These are phyloP conservation scores for Clavispora vitiphila DNA, from an alignment of 805 yeast species.

Conservation along the genomic window DNA sequence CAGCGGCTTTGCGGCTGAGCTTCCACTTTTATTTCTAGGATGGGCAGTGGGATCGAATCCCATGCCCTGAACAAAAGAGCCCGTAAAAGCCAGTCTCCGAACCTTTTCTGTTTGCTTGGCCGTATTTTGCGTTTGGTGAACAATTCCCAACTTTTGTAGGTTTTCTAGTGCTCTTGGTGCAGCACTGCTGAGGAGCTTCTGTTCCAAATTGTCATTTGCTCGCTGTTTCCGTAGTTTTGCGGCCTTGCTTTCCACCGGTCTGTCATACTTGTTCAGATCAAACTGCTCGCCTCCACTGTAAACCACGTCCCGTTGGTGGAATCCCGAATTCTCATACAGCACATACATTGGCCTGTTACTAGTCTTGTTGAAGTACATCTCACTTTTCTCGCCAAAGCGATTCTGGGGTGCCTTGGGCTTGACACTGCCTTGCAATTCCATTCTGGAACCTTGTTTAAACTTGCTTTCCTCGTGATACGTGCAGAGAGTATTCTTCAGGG, in stretches of 20 bases:
- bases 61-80: conserved; percentile 33
- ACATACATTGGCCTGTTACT: conserved; percentile 22
- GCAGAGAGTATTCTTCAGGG: conserved; percentile 52
- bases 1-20: conserved; percentile 5
- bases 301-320: conserved; percentile 11
- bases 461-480: conserved; percentile 64
- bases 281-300: conserved; percentile 16
- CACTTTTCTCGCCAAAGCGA: conserved; percentile 21
- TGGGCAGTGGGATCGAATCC: conserved; percentile 50
- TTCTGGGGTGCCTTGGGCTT: conserved; percentile 53
- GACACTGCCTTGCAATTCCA: conserved; percentile 67
- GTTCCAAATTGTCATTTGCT: conserved; percentile 14
- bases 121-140: conserved; percentile 15
- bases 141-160: conserved; percentile 15
- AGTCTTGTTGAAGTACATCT: conserved; percentile 13
- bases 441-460: conserved; percentile 49
- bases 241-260: conserved; percentile 12
- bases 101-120: conserved; percentile 8
- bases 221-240: conserved; percentile 14
- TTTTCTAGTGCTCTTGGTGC: conserved; percentile 10
- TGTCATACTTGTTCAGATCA: conserved; percentile 14
- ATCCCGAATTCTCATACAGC: conserved; percentile 11
- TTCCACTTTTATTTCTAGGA: conserved; percentile 4
- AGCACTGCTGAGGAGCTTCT: conserved; percentile 8
- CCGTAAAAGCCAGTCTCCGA: conserved; percentile 33